Conservation (phyloP, 108 stramenopile species). For the Nannochloropsis oceanica region DNA sequence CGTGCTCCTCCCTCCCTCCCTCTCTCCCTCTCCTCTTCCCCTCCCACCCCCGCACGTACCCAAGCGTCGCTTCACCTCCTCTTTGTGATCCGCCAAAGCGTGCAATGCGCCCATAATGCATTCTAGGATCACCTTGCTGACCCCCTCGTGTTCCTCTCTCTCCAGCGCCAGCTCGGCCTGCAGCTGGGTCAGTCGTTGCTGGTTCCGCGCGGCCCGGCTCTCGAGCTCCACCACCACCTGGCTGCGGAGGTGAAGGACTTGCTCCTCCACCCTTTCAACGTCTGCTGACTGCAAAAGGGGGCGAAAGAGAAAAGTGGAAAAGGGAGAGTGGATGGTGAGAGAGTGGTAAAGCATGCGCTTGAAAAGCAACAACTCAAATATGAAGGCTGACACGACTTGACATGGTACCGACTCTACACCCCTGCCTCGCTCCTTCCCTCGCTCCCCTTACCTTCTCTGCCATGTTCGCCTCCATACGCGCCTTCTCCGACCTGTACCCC, state of each 20-base stretch:
- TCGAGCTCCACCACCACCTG: background rate
- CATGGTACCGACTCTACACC: background rate
- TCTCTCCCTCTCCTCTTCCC: too few relatives aligned
- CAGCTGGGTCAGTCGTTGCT: background rate
- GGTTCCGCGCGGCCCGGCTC: background rate
- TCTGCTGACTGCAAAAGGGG: background rate
- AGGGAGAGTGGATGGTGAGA: background rate
- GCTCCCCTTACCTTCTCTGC: background rate
- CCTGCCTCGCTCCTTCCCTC: background rate
- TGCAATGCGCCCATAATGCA: background rate
- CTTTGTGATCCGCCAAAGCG: background rate
- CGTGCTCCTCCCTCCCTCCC: too few relatives aligned
- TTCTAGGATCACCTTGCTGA: background rate
- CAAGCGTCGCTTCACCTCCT: background rate
- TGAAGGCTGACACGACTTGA: too few relatives aligned
- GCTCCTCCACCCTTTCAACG: background rate
- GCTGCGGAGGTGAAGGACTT: background rate
- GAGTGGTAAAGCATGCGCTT: background rate
- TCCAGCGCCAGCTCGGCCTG: background rate
- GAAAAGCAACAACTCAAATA: too few relatives aligned
- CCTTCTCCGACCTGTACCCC: conserved; percentile 3
- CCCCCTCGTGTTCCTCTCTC: background rate
- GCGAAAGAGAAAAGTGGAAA: background rate
- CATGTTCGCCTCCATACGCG: background rate
- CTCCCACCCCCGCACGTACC: background rate